Conservation (phyloP, 441 rosid species). For the Geranium incanum region DNA sequence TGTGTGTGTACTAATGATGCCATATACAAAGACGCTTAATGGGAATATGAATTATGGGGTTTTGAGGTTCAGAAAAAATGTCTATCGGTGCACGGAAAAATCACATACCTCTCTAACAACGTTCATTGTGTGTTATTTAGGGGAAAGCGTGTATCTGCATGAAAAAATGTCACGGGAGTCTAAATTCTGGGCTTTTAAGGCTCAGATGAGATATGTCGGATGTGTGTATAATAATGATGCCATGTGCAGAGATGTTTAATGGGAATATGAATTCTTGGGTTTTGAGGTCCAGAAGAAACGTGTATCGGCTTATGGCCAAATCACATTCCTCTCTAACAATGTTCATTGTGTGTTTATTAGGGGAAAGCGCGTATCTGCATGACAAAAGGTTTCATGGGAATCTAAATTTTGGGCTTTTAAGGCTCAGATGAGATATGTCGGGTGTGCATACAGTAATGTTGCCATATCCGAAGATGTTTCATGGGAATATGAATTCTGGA, state of each 20-base stretch:
- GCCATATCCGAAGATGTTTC: not conserved
- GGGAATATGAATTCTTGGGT: too few relatives aligned
- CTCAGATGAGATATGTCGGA: too few relatives aligned
- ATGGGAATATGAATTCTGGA: too few relatives aligned
- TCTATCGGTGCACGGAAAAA: too few relatives aligned
- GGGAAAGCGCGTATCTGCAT: too few relatives aligned
- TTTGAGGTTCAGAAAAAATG: too few relatives aligned
- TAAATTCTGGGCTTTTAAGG: not conserved
- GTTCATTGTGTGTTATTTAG: not conserved
- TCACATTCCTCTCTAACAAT: constrained; percentile 49
- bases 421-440: not conserved
- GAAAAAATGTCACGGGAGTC: not conserved
- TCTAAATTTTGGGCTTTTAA: too few relatives aligned
- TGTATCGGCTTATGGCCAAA: not conserved
- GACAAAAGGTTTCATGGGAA: too few relatives aligned
- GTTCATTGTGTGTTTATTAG: constrained; percentile 34
- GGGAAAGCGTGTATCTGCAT: not conserved
- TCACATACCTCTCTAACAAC: not conserved
- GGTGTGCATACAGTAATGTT: not conserved
- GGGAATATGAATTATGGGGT: too few relatives aligned
- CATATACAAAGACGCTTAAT: not conserved
- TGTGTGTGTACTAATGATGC: not conserved
- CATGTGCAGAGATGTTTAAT: too few relatives aligned
- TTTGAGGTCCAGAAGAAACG: not conserved
- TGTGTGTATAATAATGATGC: too few relatives aligned